Base-by-base conservation (phyloP, 1,284 basidiomycete genomes). In the Marasmius tenuissimus region DNA sequence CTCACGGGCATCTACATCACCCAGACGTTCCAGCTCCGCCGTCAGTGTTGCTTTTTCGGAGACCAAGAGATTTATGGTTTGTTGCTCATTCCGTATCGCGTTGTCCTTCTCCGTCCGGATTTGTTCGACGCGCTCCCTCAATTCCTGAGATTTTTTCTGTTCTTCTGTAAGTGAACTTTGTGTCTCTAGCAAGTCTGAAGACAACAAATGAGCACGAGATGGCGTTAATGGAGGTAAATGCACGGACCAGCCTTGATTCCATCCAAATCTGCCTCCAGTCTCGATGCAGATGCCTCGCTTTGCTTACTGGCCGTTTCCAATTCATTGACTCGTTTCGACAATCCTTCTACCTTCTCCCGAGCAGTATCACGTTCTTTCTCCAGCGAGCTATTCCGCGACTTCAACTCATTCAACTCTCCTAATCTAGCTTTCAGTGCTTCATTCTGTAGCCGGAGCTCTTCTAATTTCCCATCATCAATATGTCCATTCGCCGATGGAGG, bases 31-130 rank as follows among this genome's bases (percentile, higher is more conserved):
- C 37, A 88, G 68, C 37, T 86, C 82, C 14, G 82, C 71, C 18
- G 76, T 75, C 38, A 92, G 75, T 9, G 83, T 79, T 11, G 83
- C 81, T 72, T 91, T 92, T 70, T 92, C 89, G 3, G 85, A 83
- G 37, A 92, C 89, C 6, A 92, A 77, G 27, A 87, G 70, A 39
- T 85, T 78, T 57, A 92, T 89, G 0, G 86, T 87, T 65, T 85
- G 83, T 63, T 84, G 83, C 65, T 87, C 85, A 66, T 81, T 88
- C 67, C 83, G 76, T 37, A 81, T 71, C 38, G 73, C 67, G 4
- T 64, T 65, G 58, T 74, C 73, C 48, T 71, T 75, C 60, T 77
- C 78, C 4, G 63, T 61, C 56, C 71, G 69, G n/a, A 75, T 55
- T 49, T 68, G 66, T 33, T 71, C 64, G 47, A 75, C 63, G 42